These are phyloP conservation scores for Silene vulgaris DNA, from an alignment of 179 eudicot genomes.

Conservation along the genomic window DNA sequence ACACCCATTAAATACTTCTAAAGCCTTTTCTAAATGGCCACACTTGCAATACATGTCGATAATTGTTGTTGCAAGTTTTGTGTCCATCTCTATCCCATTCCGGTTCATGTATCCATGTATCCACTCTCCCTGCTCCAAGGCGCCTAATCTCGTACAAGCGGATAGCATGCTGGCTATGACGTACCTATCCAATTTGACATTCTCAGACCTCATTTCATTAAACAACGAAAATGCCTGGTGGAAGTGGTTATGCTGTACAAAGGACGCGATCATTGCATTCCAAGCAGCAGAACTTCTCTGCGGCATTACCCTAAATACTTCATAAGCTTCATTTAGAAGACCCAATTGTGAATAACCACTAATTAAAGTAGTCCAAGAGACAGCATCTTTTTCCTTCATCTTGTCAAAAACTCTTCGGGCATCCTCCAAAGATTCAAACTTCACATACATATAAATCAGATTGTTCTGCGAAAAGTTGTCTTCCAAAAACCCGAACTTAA, in stretches of 20 bases:
- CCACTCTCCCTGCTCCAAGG: slow-evolving; percentile 39
- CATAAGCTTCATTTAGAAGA: slow-evolving; percentile 27
- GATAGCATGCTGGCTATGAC: slow-evolving; percentile 37
- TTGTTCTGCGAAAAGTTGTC: slow-evolving; percentile 33
- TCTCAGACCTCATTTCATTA: slow-evolving; percentile 30
- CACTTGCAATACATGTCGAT: slow-evolving; percentile 39
- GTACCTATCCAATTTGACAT: slow-evolving; percentile 29
- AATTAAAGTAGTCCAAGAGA: slow-evolving; percentile 39
- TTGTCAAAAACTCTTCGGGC: slow-evolving; percentile 27
- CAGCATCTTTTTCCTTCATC: slow-evolving; percentile 25
- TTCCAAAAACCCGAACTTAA: slow-evolving; percentile 28
- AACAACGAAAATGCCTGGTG: slow-evolving; percentile 30
- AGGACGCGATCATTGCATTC: slow-evolving; percentile 34
- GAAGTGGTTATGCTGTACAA: slow-evolving; percentile 26
- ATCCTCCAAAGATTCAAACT: slow-evolving; percentile 29
- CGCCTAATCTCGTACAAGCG: slow-evolving; percentile 32
- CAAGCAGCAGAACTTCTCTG: slow-evolving; percentile 29
- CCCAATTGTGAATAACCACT: slow-evolving; percentile 36
- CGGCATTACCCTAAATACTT: slow-evolving; percentile 29
- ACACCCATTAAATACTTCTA: slow-evolving; percentile 26
- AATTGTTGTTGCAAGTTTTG: slow-evolving; percentile 31
- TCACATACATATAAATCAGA: slow-evolving; percentile 38
- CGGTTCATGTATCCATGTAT: slow-evolving; percentile 24
- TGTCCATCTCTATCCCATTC: slow-evolving; percentile 31
- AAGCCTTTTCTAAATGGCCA: slow-evolving; percentile 32